Evolutionary conservation across 2,329 filamentous ascomycete genomes (phyloP), one percentile per base, ranked within the genome.

Genomic region (Talaromyces atroroseus): DNA sequence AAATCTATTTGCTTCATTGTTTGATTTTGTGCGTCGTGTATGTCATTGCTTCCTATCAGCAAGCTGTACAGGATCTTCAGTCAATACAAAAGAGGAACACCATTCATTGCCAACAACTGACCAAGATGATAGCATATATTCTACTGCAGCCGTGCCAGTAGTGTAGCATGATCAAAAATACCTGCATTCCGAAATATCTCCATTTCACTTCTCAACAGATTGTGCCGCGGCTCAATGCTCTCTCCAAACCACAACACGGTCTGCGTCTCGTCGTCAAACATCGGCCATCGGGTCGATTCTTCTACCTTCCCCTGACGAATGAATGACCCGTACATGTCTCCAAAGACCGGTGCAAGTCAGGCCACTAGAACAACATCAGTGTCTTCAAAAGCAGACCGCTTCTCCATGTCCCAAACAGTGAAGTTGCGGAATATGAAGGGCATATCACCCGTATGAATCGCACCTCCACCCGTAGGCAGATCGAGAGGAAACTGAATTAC

Each of bases 391-490:
- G 46, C 46, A 4, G 46, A 23, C 46, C 46, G 32, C 24, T 10
- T 48, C 23, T 48, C 23, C 46, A 48, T n/a, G 24, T 48, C 46
- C n/a, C 12, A 12, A 16, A 2, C 21, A 16, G 23, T 32, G 14
- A 48, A 48, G 46, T 48, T 48, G n/a, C 46, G 21, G 6, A 29
- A 48, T 29, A 48, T 48, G 3, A 48, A 48, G 10, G 46, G 46
- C 46, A 48, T 48, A 21, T 48, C 46, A 48, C 46, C 46, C 18
- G 46, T 48, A 48, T 48, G 46, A 7, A 48, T 48, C 12, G 46
- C 46, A 16, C 24, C 46, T 16, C 46, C 46, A 6, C 46, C 46
- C 11, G 23, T 23, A 6, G 23, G 23, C 18, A 48, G 46, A 5
- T 48, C 24, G 24, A 48, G 5, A 32, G 46, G 32, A 14, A 26